These are phyloP conservation scores for Papilionanthe hybrid DNA, from an alignment of 116 monocot genomes.

Conservation along the genomic window DNA sequence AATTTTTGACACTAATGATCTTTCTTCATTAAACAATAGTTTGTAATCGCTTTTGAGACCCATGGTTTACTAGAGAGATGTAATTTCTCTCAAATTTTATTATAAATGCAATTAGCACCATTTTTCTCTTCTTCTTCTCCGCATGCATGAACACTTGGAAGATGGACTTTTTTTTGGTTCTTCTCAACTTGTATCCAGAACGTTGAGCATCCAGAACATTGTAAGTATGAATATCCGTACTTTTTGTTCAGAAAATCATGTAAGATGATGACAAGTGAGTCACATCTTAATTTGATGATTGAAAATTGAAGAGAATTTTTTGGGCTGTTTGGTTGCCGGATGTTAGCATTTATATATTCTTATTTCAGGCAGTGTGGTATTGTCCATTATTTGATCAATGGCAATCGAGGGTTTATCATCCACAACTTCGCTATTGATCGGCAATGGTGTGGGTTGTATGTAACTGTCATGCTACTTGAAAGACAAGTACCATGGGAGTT, in stretches of 20 bases:
- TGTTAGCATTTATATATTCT: conserved; percentile 1
- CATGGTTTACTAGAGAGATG: neutral
- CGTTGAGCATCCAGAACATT: neutral
- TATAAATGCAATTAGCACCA: neutral
- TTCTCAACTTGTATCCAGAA: conserved; percentile 2
- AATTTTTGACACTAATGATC: conserved; percentile 1
- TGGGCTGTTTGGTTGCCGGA: conserved; percentile 11
- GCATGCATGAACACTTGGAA: neutral
- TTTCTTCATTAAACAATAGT: neutral
- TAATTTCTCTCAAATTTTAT: neutral
- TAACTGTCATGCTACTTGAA: conserved; percentile 10
- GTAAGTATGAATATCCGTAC: conserved; percentile 7
- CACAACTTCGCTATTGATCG: conserved; percentile 7
- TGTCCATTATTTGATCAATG: conserved; percentile 3
- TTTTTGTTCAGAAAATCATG: conserved; percentile 4
- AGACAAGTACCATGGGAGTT: conserved; percentile 10
- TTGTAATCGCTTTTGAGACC: conserved; percentile 1
- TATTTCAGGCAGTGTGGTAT: neutral
- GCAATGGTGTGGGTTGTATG: conserved; percentile 3
- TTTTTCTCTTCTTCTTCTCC: neutral
- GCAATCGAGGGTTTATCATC: conserved; percentile 6
- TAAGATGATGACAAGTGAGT: neutral
- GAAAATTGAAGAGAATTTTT: conserved; percentile 1
- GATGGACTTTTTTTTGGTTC: neutral
- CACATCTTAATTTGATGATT: neutral